phyloP scores from a whole-genome alignment of 2,329 filamentous ascomycete species.

The Monilinia fructigena region DNA sequence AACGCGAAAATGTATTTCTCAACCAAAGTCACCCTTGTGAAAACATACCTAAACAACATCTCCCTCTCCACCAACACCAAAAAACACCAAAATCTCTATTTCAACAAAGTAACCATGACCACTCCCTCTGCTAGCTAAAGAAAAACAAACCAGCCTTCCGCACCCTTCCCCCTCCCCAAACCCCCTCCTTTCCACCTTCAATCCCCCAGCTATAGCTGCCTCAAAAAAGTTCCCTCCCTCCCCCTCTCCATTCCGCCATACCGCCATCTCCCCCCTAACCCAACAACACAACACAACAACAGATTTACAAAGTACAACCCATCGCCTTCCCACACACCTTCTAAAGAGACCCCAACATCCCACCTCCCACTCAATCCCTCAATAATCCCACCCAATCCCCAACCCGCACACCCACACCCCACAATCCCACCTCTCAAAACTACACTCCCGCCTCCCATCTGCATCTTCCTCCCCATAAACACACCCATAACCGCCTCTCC shows the following conservation, averaged over 20 bases:
- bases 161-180: slow-evolving; percentile 43
- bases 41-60: slow-evolving; percentile 19
- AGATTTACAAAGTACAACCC: no score
- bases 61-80: slow-evolving; percentile 29
- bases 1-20: slow-evolving; percentile 33
- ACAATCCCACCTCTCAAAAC: no score
- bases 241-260: not conserved
- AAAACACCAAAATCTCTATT: slow-evolving; percentile 25
- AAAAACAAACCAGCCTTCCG: slow-evolving; percentile 44
- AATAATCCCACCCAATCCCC: no score
- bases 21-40: slow-evolving; percentile 32
- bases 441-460: no score
- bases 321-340: no score
- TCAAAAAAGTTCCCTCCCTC: slow-evolving; percentile 49
- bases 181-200: slow-evolving; percentile 45
- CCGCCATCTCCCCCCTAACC: no score
- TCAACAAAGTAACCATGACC: slow-evolving; percentile 51
- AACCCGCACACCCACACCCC: no score
- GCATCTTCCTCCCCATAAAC: no score
- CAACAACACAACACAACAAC: no score
- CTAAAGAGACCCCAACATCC: no score
- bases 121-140: slow-evolving; percentile 51
- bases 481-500: no score
- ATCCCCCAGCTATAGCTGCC: slow-evolving; percentile 47
- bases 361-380: no score